phyloP scores from a whole-genome alignment of 2,329 filamentous ascomycete species.

The Colletotrichum graminicola region DNA sequence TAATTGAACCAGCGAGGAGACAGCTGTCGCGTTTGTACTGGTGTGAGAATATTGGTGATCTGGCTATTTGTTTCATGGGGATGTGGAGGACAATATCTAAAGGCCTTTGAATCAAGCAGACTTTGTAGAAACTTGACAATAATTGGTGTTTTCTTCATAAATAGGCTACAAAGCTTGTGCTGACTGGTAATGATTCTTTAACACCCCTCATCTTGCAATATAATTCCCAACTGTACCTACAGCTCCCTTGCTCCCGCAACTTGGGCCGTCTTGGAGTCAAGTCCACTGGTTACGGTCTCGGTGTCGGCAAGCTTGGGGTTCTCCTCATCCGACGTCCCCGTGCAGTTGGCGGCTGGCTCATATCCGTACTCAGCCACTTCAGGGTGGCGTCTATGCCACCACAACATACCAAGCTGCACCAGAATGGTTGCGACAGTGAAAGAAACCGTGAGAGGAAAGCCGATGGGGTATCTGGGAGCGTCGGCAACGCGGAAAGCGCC shows the following conservation, averaged over 20 bases:
- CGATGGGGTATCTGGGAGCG: constrained; percentile 52
- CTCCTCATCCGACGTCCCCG: constrained; percentile 24
- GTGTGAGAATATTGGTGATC: neutral
- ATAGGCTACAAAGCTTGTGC: neutral
- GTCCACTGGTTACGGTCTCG: neutral
- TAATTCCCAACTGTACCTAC: neutral
- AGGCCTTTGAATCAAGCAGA: neutral
- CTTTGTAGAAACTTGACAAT: neutral
- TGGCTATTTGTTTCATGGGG: neutral
- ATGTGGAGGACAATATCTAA: neutral
- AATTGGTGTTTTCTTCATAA: neutral
- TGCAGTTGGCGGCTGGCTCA: constrained; percentile 1
- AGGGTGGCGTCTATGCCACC: constrained; percentile 47
- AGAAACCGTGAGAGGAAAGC: constrained; percentile 52
- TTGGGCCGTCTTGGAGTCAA: neutral
- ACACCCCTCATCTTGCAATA: no score
- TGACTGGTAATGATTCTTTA: neutral
- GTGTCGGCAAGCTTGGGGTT: constrained; percentile 18
- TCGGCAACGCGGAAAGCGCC: constrained; percentile 52
- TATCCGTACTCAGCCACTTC: constrained; percentile 44
- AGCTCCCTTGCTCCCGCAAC: neutral
- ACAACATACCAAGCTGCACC: constrained; percentile 50
- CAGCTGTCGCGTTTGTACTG: neutral
- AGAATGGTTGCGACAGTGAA: constrained; percentile 50
- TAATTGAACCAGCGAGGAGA: neutral